Evolutionary conservation across 371 early-diverging fungal genomes (phyloP).

Genomic region (Syncephalastrum sp.): DNA sequence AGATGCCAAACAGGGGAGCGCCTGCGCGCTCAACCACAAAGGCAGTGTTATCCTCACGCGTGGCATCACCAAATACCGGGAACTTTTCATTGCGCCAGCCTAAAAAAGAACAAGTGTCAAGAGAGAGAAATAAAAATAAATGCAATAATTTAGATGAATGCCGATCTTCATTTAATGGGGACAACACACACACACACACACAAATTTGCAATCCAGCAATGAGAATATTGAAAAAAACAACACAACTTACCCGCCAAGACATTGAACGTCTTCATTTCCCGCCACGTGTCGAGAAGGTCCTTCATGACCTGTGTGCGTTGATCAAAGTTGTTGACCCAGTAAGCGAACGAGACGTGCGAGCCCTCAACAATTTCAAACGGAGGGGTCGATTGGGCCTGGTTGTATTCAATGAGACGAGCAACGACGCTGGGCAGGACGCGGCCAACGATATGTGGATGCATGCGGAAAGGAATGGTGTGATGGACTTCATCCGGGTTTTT

Average conservation of each 20-base stretch:
- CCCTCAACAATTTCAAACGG: constrained; percentile 35
- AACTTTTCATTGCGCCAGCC: constrained; percentile 72
- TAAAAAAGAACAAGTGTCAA: constrained; percentile 1
- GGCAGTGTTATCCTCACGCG: constrained; percentile 42
- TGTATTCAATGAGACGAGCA: constrained; percentile 31
- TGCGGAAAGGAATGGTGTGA: constrained; percentile 27
- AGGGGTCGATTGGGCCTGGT: constrained; percentile 5
- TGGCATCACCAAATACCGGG: constrained; percentile 64
- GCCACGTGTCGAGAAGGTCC: constrained; percentile 42
- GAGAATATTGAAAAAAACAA: too few species aligned
- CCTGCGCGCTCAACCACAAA: constrained; percentile 83
- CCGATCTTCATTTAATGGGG: too few species aligned
- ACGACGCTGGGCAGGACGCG: constrained; percentile 34
- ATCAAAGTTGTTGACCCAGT: constrained; percentile 30
- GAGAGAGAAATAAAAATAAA: constrained; percentile 1
- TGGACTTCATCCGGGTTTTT: constrained; percentile 21
- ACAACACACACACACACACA: too few species aligned
- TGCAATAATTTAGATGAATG: background rate
- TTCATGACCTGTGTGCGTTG: constrained; percentile 37
- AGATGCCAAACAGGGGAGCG: constrained; percentile 72
- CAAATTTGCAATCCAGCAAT: too few species aligned
- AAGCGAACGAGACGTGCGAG: constrained; percentile 22
- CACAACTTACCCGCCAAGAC: constrained; percentile 23
- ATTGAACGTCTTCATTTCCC: constrained; percentile 27
- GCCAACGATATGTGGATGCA: constrained; percentile 33